Evolutionary conservation across 73 alveolate genomes (phyloP).

Genomic region (Paramecium pentaurelia): DNA sequence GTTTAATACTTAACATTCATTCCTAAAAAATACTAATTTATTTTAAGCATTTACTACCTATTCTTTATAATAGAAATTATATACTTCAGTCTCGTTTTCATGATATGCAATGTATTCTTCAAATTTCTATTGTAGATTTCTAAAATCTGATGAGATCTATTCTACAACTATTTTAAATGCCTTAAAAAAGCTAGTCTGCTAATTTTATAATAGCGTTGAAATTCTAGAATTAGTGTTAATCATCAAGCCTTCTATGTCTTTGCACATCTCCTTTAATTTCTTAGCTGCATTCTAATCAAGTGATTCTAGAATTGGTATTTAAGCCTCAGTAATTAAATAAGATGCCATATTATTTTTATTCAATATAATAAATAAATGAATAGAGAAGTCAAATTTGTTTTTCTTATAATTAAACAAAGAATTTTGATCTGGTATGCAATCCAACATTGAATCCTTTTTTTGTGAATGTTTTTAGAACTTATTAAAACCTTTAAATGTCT

Average conservation of each 20-base stretch:
- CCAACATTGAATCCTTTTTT: background rate
- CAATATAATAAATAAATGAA: background rate
- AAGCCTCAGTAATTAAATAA: background rate
- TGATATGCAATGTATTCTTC: slow-evolving; percentile 33
- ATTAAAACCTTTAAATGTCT: background rate
- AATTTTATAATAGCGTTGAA: background rate
- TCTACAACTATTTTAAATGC: slow-evolving; percentile 39
- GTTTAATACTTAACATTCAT: slow-evolving; percentile 5
- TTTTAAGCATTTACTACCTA: slow-evolving; percentile 36
- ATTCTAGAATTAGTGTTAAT: background rate
- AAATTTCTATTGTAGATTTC: background rate
- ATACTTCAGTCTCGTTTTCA: slow-evolving; percentile 47
- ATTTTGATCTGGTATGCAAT: background rate
- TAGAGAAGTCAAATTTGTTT: background rate
- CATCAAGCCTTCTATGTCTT: slow-evolving; percentile 22
- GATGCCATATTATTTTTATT: background rate
- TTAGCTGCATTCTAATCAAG: background rate
- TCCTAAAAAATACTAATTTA: slow-evolving; percentile 26
- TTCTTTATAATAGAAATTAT: background rate
- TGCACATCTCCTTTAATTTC: background rate
- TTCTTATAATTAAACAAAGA: background rate
- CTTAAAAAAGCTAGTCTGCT: background rate
- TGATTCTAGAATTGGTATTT: background rate
- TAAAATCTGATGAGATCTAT: background rate
- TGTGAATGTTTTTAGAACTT: background rate